phyloP scores from a whole-genome alignment of 176 grass and related monocot species.

The Oryza meyeriana region DNA sequence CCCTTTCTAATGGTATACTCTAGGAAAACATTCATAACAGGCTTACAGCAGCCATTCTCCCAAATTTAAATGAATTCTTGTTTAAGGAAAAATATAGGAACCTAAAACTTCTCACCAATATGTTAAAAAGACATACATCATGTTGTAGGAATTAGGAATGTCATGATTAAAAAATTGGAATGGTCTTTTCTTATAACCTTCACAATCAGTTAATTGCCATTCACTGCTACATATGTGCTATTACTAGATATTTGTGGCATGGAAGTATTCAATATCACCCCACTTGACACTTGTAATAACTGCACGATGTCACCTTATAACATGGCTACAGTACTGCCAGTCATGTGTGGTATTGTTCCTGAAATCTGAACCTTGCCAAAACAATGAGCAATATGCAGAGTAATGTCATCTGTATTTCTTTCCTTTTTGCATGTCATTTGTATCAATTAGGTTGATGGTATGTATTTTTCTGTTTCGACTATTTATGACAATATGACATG shows the following conservation, averaged over 20 bases:
- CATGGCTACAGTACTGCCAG: background rate
- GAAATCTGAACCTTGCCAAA: constrained; percentile 2
- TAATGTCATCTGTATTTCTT: background rate
- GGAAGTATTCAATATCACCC: background rate
- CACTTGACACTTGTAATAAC: constrained; percentile 21
- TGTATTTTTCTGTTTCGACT: background rate
- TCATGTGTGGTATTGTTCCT: background rate
- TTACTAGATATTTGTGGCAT: background rate
- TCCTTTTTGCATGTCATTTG: background rate
- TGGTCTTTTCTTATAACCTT: background rate
- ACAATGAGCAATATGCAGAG: background rate
- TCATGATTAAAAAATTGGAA: background rate
- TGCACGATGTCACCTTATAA: background rate
- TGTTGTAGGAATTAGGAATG: background rate
- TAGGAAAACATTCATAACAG: background rate
- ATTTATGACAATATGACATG: background rate
- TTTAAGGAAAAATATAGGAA: background rate
- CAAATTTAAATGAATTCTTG: background rate
- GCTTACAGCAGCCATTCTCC: no score
- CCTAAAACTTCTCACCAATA: background rate
- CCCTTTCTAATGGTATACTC: background rate
- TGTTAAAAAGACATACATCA: background rate
- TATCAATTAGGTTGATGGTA: constrained; percentile 11
- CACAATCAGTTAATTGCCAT: background rate
- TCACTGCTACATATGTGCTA: background rate